These are phyloP conservation scores for Penicillium sp. DNA, from an alignment of 2,329 filamentous ascomycete genomes.

Conservation along the genomic window DNA sequence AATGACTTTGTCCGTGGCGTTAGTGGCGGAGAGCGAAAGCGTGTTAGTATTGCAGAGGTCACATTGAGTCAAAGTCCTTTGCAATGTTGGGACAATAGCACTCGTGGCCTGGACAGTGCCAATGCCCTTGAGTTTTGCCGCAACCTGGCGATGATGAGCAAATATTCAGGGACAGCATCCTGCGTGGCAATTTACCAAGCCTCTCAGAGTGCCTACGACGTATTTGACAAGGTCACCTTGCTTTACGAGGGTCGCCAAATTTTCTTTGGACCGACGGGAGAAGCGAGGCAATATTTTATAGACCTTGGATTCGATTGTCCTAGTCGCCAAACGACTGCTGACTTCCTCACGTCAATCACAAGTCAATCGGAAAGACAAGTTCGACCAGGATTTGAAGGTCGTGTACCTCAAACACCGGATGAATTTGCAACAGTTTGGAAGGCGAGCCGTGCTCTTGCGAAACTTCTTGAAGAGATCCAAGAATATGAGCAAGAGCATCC, in stretches of 20 bases:
- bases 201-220: slow-evolving; percentile 39
- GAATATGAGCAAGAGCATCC: background rate
- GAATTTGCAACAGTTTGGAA: slow-evolving; percentile 60
- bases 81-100: slow-evolving; percentile 9
- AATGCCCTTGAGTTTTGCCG: slow-evolving; percentile 57
- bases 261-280: slow-evolving; percentile 66
- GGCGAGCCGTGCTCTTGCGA: background rate
- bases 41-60: slow-evolving; percentile 61
- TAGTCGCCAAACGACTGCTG: slow-evolving; percentile 66
- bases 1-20: slow-evolving; percentile 62
- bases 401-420: slow-evolving; percentile 67
- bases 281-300: slow-evolving; percentile 68
- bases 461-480: slow-evolving; percentile 5
- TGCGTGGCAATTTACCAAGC: slow-evolving; percentile 57
- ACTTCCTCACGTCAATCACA: slow-evolving; percentile 71
- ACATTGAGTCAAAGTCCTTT: background rate
- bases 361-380: slow-evolving; percentile 63
- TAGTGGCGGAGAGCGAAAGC: slow-evolving; percentile 61
- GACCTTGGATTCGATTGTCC: slow-evolving; percentile 68
- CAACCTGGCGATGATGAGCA: background rate
- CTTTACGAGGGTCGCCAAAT: slow-evolving; percentile 76
- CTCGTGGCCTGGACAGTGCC: slow-evolving; percentile 51
- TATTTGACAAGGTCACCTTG: slow-evolving; percentile 72
- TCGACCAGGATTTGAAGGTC: slow-evolving; percentile 61
- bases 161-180: background rate